Conservation (phyloP, 148 eudicot genomes). For the Vaccinium darrowii region DNA sequence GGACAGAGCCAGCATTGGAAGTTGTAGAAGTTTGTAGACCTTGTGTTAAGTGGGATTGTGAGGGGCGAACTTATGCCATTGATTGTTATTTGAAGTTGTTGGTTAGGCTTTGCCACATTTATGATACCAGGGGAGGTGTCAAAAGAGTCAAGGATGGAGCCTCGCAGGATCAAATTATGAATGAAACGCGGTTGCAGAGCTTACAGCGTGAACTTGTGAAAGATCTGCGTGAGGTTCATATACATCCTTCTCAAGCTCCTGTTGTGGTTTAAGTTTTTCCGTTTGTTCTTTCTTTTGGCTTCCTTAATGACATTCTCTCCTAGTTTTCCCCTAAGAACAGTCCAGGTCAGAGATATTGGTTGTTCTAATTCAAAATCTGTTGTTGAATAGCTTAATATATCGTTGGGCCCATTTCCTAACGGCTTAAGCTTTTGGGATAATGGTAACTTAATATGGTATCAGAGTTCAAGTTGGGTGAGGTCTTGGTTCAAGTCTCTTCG, state of each 20-base stretch:
- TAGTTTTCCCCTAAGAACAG: not conserved
- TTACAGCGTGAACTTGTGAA: constrained; percentile 91
- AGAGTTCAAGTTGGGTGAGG: no score
- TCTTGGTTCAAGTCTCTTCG: no score
- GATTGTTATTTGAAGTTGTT: constrained; percentile 95
- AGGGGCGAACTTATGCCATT: constrained; percentile 94
- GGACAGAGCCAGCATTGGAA: constrained; percentile 97
- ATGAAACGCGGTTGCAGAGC: constrained; percentile 88
- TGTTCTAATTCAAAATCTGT: not conserved
- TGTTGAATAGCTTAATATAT: no score
- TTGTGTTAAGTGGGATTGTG: constrained; percentile 98
- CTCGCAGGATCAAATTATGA: constrained; percentile 95
- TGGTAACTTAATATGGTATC: no score
- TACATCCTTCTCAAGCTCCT: not conserved
- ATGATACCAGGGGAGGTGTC: constrained; percentile 97
- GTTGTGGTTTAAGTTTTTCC: not conserved
- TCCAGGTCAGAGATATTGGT: not conserved
- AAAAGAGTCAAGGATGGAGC: constrained; percentile 98
- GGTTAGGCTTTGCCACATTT: constrained; percentile 95
- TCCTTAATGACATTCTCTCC: not conserved
- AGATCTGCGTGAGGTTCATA: constrained; percentile 33
- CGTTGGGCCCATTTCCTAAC: no score
- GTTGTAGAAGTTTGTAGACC: constrained; percentile 99
- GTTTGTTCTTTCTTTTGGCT: not conserved
- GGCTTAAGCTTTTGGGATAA: no score